These are phyloP conservation scores for Sporothrix brasiliensis DNA, from an alignment of 2,329 filamentous ascomycete species.

Conservation along the genomic window DNA sequence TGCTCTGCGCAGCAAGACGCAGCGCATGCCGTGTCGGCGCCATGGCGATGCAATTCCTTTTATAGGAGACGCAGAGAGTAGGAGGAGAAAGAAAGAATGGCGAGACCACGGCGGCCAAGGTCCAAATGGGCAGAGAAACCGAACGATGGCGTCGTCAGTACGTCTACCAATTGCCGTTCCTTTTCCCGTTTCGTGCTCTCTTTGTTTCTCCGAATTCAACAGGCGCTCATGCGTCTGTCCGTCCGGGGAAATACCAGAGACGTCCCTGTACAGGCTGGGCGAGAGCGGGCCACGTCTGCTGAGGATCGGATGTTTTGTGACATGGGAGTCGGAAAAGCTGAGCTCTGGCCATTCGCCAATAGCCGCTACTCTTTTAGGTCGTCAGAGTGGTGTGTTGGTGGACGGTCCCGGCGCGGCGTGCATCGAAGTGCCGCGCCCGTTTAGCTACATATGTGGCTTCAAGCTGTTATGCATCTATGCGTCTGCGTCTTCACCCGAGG, in stretches of 20 bases:
- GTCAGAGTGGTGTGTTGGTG: constrained; percentile 16
- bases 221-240: constrained; percentile 7
- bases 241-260: background rate
- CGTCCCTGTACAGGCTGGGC: background rate
- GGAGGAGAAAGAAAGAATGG: background rate
- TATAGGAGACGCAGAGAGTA: background rate
- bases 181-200: background rate
- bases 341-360: constrained; percentile 21
- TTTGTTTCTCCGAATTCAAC: background rate
- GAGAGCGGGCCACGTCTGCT: constrained; percentile 24
- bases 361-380: background rate
- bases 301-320: constrained; percentile 29
- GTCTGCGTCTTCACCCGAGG: background rate
- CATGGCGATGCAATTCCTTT: constrained; percentile 21
- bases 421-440: background rate
- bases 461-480: background rate
- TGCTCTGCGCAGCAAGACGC: constrained; percentile 38
- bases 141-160: constrained; percentile 35
- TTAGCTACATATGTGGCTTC: background rate
- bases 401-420: constrained; percentile 12
- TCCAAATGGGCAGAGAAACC: constrained; percentile 35
- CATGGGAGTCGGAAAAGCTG: constrained; percentile 15
- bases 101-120: constrained; percentile 23
- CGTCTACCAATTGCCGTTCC: constrained; percentile 29
- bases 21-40: constrained; percentile 28